These are phyloP conservation scores for Saccharum hybrid DNA, from an alignment of 202 grass and related monocot species.

Conservation along the genomic window DNA sequence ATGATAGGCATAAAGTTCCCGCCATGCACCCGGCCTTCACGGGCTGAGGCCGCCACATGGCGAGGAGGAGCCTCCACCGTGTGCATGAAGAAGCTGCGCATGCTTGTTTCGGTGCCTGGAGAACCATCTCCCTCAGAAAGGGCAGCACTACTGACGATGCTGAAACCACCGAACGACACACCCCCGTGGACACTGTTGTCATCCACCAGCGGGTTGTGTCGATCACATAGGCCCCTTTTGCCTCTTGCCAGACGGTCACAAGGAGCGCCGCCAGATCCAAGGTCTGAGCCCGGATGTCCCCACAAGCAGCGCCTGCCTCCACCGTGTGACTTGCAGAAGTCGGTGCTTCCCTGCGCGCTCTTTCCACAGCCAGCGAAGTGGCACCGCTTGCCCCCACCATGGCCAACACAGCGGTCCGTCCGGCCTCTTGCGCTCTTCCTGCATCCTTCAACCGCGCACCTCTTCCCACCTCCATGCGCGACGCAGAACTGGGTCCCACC, in stretches of 20 bases:
- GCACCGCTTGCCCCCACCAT: constrained; percentile 91
- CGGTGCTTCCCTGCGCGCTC: constrained; percentile 89
- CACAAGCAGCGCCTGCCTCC: constrained; percentile 77
- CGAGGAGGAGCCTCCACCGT: constrained; percentile 25
- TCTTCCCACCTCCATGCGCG: constrained; percentile 85
- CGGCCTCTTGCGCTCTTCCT: constrained; percentile 81
- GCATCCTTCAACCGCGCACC: constrained; percentile 66
- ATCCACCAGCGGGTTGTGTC: constrained; percentile 57
- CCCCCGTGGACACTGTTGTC: constrained; percentile 74
- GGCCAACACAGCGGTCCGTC: constrained; percentile 74
- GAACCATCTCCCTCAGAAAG: constrained; percentile 28
- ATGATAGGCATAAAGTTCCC: constrained; percentile 54
- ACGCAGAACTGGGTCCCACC: constrained; percentile 85
- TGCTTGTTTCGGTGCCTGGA: constrained; percentile 41
- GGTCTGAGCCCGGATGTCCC: constrained; percentile 55
- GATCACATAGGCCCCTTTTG: constrained; percentile 62
- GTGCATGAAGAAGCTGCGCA: constrained; percentile 22
- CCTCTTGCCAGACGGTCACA: constrained; percentile 81
- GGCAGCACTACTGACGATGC: constrained; percentile 29
- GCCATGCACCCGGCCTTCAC: constrained; percentile 80
- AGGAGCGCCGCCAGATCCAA: constrained; percentile 42
- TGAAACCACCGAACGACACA: constrained; percentile 41
- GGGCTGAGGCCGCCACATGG: neutral
- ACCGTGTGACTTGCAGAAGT: constrained; percentile 84
- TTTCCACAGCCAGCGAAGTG: constrained; percentile 59